phyloP scores from a whole-genome alignment of 371 early-diverging fungal genomes.

The Actinomortierella wolfii region DNA sequence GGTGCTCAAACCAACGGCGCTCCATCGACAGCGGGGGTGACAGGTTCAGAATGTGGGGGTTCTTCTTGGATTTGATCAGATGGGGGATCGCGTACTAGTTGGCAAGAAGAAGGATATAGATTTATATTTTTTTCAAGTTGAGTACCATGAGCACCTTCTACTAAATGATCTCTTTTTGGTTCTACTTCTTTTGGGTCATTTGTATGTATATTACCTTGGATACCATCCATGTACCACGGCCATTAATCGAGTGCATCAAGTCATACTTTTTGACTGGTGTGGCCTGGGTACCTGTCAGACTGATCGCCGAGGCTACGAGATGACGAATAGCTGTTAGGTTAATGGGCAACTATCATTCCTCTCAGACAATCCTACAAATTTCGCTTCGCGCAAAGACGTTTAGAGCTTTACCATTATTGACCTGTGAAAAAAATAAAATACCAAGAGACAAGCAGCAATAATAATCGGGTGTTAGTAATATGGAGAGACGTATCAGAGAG shows the following conservation, averaged over 20 bases:
- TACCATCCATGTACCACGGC: conserved; percentile 81
- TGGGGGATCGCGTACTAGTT: conserved; percentile 62
- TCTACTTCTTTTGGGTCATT: not conserved
- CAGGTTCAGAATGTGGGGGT: conserved; percentile 79
- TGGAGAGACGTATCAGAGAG: not conserved
- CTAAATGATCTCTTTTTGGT: not conserved
- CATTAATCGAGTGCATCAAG: conserved; percentile 82
- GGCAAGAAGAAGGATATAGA: not conserved
- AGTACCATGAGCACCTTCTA: not conserved
- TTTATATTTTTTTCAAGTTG: not conserved
- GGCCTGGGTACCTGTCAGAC: conserved; percentile 63
- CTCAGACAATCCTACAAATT: no score
- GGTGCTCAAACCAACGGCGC: conserved; percentile 67
- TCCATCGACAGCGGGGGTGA: conserved; percentile 75
- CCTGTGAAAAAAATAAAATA: conserved; percentile 8
- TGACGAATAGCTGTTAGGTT: conserved; percentile 10
- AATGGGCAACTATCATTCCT: not conserved
- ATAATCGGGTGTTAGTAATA: not conserved
- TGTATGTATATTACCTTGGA: conserved; percentile 52
- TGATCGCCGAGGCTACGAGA: conserved; percentile 68
- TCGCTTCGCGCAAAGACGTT: no score
- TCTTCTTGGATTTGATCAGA: conserved; percentile 58
- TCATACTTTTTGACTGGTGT: conserved; percentile 76
- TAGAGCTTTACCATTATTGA: conserved; percentile 44
- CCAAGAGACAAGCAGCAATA: not conserved